phyloP scores from a whole-genome alignment of 768 basidiomycete species.

The Tubosaeta sp. region DNA sequence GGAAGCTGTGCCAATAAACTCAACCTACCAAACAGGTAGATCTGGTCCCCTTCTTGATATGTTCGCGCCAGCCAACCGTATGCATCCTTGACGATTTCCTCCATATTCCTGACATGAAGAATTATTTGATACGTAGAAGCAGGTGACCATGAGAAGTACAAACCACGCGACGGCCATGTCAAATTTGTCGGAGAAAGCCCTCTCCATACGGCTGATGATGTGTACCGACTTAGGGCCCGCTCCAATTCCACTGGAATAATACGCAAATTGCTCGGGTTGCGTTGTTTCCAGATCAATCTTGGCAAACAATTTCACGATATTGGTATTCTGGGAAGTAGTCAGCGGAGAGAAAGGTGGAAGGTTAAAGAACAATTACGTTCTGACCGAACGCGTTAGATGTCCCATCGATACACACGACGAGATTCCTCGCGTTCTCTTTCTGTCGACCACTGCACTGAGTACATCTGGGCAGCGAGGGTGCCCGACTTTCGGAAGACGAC shows the following conservation, averaged over 20 bases:
- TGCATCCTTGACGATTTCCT: constrained; percentile 29
- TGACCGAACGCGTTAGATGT: constrained; percentile 23
- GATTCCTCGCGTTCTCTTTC: constrained; percentile 13
- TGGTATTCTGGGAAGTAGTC: constrained; percentile 29
- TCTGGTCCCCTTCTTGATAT: constrained; percentile 30
- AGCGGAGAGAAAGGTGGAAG: too few relatives aligned
- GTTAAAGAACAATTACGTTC: constrained; percentile 5
- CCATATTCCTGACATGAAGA: constrained; percentile 29
- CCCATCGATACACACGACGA: constrained; percentile 23
- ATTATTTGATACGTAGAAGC: background rate
- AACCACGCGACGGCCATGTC: too few relatives aligned
- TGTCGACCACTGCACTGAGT: too few relatives aligned
- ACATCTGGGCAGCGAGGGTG: too few relatives aligned
- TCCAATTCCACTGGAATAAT: constrained; percentile 38
- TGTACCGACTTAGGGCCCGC: constrained; percentile 30
- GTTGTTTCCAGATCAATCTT: constrained; percentile 20
- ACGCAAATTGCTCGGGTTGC: constrained; percentile 27
- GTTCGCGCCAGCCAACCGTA: constrained; percentile 31
- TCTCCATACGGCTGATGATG: constrained; percentile 16
- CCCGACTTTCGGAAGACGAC: background rate
- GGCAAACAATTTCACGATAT: constrained; percentile 34
- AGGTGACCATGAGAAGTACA: background rate
- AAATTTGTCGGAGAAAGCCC: constrained; percentile 25
- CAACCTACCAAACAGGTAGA: constrained; percentile 31
- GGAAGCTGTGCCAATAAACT: background rate